phyloP scores from a whole-genome alignment of 2,329 filamentous ascomycete species.

The Fusarium floridanum region DNA sequence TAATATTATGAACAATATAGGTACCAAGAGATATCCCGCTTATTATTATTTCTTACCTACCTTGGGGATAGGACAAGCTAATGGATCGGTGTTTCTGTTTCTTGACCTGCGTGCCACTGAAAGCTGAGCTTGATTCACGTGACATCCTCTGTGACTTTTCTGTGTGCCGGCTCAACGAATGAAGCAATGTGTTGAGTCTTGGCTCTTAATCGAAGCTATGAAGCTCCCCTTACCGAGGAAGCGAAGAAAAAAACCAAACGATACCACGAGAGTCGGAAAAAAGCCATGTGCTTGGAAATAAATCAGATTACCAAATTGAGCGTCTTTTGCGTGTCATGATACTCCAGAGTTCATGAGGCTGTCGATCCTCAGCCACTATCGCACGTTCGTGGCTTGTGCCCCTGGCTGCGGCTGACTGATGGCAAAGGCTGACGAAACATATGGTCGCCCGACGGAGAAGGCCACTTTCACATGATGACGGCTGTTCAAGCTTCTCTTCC shows the following conservation, averaged over 20 bases:
- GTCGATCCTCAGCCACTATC: conserved; percentile 1
- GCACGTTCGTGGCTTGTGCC: conserved; percentile 29
- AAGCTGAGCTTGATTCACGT: not conserved
- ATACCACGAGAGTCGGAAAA: not conserved
- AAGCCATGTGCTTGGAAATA: not conserved
- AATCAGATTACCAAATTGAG: not conserved
- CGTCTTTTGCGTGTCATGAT: not conserved
- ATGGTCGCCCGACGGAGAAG: conserved; percentile 40
- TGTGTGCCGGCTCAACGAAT: not conserved
- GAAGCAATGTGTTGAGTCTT: conserved; percentile 10
- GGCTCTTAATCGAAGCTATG: not conserved
- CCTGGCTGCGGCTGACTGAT: conserved; percentile 37
- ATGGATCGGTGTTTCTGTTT: not conserved
- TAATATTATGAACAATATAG: not conserved
- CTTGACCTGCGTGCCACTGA: not conserved
- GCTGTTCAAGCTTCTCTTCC: conserved; percentile 35
- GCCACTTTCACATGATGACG: conserved; percentile 49
- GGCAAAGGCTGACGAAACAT: conserved; percentile 44
- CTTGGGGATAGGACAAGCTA: not conserved
- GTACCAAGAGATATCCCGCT: not conserved
- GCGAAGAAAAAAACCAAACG: not conserved
- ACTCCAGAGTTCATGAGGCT: conserved; percentile 1
- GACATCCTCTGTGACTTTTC: not conserved
- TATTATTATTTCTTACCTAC: not conserved
- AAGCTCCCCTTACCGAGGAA: not conserved